These are phyloP conservation scores for Microdochium paspali DNA, from an alignment of 2,329 filamentous ascomycete genomes.

Conservation along the genomic window DNA sequence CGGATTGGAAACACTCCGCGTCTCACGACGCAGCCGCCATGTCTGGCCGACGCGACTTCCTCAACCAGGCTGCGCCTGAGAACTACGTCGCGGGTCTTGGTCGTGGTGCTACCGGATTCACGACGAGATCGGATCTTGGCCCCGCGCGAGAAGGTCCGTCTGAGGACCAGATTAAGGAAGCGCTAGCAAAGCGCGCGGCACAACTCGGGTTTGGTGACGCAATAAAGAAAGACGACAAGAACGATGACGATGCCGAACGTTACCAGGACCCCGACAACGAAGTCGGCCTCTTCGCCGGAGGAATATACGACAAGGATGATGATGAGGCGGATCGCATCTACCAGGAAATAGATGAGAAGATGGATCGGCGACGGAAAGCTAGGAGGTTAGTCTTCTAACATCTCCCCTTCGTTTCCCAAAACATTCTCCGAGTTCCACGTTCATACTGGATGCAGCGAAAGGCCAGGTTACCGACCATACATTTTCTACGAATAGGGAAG, in stretches of 20 bases:
- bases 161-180: conserved; percentile 97
- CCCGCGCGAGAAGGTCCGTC: conserved; percentile 91
- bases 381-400: conserved; percentile 64
- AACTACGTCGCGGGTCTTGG: conserved; percentile 95
- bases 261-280: conserved; percentile 98
- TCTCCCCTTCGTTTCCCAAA: conserved; percentile 15
- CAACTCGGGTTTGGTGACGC: conserved; percentile 63
- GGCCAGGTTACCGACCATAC: conserved; percentile 70
- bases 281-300: conserved; percentile 87
- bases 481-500: conserved; percentile 68
- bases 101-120: conserved; percentile 96
- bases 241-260: conserved; percentile 67
- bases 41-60: conserved; percentile 63
- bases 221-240: conserved; percentile 62
- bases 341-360: conserved; percentile 90
- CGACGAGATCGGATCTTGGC: conserved; percentile 90
- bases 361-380: conserved; percentile 79
- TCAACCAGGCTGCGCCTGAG: conserved; percentile 76
- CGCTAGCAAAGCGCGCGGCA: conserved; percentile 85
- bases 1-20: neutral
- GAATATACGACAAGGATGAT: conserved; percentile 93
- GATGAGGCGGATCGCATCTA: conserved; percentile 97
- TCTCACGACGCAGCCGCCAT: neutral
- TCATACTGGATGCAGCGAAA: conserved; percentile 44
- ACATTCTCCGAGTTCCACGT: conserved; percentile 56